Conservation (phyloP, 225 moss, liverwort and hornwort genomes). For the Takakia lepidozioides region DNA sequence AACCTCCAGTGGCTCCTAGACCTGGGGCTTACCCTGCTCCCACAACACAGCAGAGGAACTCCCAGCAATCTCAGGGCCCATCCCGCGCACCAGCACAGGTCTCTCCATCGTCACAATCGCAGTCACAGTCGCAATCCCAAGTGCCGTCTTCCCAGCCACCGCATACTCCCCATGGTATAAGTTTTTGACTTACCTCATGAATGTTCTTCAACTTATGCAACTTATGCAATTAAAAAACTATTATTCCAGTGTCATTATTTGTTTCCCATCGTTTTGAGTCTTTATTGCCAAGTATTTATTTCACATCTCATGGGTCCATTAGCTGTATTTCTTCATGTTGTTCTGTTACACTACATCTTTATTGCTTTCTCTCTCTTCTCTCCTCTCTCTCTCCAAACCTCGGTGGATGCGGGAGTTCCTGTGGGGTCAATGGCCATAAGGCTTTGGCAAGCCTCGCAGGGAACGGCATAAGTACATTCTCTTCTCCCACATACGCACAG, state of each 20-base stretch:
- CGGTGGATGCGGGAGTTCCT: too few species aligned
- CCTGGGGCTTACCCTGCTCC: slow-evolving; percentile 26
- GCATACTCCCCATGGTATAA: slow-evolving; percentile 29
- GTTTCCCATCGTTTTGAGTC: neutral
- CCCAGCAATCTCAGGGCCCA: slow-evolving; percentile 15
- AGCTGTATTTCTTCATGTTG: neutral
- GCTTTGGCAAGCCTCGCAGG: too few species aligned
- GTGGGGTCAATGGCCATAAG: too few species aligned
- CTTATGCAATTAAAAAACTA: too few species aligned
- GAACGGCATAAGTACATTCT: too few species aligned
- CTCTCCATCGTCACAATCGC: slow-evolving; percentile 16
- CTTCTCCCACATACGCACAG: too few species aligned
- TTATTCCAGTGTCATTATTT: neutral
- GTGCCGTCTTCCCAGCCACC: slow-evolving; percentile 24
- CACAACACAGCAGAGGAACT: slow-evolving; percentile 17
- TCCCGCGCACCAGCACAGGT: slow-evolving; percentile 13
- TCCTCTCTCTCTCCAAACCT: too few species aligned
- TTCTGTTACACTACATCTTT: neutral
- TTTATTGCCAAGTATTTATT: neutral
- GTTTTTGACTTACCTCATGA: too few species aligned
- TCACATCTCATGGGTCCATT: neutral
- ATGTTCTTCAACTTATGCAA: too few species aligned
- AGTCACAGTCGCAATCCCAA: slow-evolving; percentile 27
- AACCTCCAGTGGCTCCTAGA: slow-evolving; percentile 19
- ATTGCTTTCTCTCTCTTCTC: too few species aligned